Evolutionary conservation across 805 yeast genomes (phyloP), one percentile per base, ranked within the genome.

Genomic region (Ogataea philodendri): DNA sequence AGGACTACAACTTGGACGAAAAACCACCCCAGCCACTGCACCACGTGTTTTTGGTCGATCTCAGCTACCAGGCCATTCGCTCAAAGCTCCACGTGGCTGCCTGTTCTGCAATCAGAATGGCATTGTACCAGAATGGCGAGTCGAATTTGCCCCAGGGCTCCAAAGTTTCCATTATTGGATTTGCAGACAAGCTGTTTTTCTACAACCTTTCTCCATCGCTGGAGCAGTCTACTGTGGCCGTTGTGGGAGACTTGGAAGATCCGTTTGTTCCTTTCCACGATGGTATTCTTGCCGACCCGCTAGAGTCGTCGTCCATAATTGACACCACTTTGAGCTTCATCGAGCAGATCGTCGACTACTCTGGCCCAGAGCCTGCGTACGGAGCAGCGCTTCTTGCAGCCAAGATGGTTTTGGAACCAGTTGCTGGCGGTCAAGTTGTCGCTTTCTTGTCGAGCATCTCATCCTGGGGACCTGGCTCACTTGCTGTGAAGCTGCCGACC

Each of bases 351-450:
- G 64, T 60, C 13, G 66, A 63, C 29, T 66, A 69, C 35, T 49
- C 62, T 4, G 54, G 55, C 20, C 60, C 78, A 0, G 89, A 82
- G 46, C 81, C 86, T 0, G 79, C 87, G 18, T 83, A 75, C 53
- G 94, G 96, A 0, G 75, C 85, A 3, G 96, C 95, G 0, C 59
- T 87, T 21, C 67, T 78, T 37, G 77, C 81, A 2, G 90, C 94
- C 0, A 63, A 69, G 48, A 54, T 74, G 34, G 79, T 87, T 5
- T 64, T 88, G 17, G 70, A 70, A 27, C 60, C 64, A 15, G 70
- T 70, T 21, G 95, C 93, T 7, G 93, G 93, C 43, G 98, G 97
- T 41, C 84, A 89, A 49, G 78, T 90, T 21, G 72, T 82, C 15
- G 72, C 84, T 0, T 59, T 84, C 4, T 61, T 89, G 26, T 70